A percentile compares a stretch with the other conserved stretches of the same genome.
phyloP scores from a whole-genome alignment of 2,329 filamentous ascomycete genomes.

The Alternaria panax region DNA sequence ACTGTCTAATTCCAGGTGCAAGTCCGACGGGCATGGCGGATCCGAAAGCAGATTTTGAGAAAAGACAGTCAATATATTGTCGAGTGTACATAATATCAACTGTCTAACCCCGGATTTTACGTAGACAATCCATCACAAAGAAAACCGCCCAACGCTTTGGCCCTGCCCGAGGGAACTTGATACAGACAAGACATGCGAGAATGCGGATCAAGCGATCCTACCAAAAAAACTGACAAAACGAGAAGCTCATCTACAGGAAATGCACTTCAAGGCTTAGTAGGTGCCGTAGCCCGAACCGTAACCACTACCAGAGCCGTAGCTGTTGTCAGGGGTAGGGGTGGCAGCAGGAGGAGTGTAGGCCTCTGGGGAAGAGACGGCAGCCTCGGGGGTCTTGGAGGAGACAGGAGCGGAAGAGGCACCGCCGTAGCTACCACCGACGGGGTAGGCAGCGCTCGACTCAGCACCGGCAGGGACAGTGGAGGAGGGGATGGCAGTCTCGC shows the following conservation, averaged over 20 bases:
- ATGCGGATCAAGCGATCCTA: conserved; percentile 34
- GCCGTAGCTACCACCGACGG: conserved; percentile 21
- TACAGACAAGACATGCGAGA: conserved; percentile 37
- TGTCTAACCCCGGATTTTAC: conserved; percentile 13
- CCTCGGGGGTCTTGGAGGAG: conserved; percentile 18
- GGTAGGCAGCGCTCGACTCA: conserved; percentile 25
- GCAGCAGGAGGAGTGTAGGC: conserved; percentile 20
- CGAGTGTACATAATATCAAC: conserved; percentile 21
- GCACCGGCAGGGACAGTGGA: conserved; percentile 18
- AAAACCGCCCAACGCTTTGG: conserved; percentile 23
- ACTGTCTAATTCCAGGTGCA: background rate
- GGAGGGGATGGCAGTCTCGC: conserved; percentile 19
- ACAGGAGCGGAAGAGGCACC: conserved; percentile 18
- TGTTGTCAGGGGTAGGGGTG: conserved; percentile 18
- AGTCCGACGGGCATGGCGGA: background rate
- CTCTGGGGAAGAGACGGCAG: conserved; percentile 11
- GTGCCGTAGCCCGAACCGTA: conserved; percentile 33
- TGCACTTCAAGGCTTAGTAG: conserved; percentile 28
- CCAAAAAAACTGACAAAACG: conserved; percentile 20
- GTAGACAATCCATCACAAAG: conserved; percentile 25
- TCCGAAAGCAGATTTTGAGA: background rate
- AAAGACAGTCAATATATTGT: conserved; percentile 36
- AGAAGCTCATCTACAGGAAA: conserved; percentile 25
- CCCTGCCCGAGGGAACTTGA: conserved; percentile 32
- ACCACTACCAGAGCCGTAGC: conserved; percentile 14